Conservation (phyloP, 805 yeast species). For the Blastobotrys robertii region DNA sequence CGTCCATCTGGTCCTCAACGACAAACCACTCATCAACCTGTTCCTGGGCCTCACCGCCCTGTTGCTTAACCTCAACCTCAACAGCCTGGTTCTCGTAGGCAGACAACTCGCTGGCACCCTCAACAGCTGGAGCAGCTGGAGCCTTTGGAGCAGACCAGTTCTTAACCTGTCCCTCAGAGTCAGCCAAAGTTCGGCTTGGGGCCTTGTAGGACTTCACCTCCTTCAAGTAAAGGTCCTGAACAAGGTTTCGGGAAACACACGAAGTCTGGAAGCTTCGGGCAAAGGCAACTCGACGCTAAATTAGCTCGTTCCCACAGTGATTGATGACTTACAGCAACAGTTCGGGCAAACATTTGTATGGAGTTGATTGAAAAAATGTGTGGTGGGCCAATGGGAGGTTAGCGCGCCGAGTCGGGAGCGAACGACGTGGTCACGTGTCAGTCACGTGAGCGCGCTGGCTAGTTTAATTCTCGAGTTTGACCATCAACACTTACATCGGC, state of each 20-base stretch:
- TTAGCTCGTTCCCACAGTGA: background rate
- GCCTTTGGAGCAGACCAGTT: conserved; percentile 76
- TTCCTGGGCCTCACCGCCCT: conserved; percentile 14
- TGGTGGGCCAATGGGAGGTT: conserved; percentile 1
- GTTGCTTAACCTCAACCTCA: conserved; percentile 23
- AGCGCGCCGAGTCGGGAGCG: background rate
- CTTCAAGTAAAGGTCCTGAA: conserved; percentile 77
- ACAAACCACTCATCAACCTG: conserved; percentile 34
- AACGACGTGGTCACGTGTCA: too few species aligned
- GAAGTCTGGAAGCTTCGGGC: conserved; percentile 20
- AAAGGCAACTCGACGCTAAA: conserved; percentile 12
- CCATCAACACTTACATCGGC: too few species aligned
- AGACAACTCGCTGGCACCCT: conserved; percentile 54
- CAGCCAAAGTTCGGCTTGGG: conserved; percentile 58
- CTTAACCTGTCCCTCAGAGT: conserved; percentile 69
- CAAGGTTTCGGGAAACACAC: conserved; percentile 38
- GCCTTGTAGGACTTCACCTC: conserved; percentile 89
- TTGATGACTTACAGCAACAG: conserved; percentile 9
- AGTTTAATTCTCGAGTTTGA: too few species aligned
- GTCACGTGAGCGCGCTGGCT: too few species aligned
- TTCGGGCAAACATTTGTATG: conserved; percentile 9
- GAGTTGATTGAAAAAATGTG: background rate
- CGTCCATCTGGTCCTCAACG: conserved; percentile 26
- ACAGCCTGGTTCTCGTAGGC: conserved; percentile 37
- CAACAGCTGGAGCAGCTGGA: conserved; percentile 74